Evolutionary conservation across 2,329 filamentous ascomycete species (phyloP).

Genomic region (Fusarium sarcochroum): DNA sequence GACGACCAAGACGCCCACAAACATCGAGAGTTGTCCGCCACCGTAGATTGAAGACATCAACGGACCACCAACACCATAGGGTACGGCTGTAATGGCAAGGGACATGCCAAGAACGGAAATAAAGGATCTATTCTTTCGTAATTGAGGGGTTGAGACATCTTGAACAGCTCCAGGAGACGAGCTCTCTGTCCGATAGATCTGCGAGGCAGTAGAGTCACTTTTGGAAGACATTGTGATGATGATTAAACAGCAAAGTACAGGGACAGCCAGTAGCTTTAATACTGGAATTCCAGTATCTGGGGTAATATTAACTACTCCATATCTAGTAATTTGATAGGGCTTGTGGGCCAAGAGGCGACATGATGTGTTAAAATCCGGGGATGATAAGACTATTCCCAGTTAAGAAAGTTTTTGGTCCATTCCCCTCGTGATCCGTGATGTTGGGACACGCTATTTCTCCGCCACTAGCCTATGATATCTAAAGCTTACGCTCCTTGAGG

Average conservation of each 20-base stretch:
- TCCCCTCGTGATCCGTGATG: background rate
- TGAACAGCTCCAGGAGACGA: background rate
- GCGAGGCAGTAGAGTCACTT: background rate
- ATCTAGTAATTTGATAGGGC: constrained; percentile 6
- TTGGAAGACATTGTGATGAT: background rate
- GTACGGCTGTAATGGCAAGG: constrained; percentile 3
- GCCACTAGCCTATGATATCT: background rate
- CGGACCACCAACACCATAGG: background rate
- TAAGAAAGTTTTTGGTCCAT: background rate
- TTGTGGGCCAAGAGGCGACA: background rate
- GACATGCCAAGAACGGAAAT: constrained; percentile 5
- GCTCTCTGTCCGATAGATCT: background rate
- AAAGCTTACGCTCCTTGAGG: constrained; percentile 9
- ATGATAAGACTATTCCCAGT: background rate
- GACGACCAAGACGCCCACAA: constrained; percentile 1
- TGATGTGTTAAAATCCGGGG: background rate
- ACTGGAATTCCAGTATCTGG: background rate
- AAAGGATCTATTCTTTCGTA: constrained; percentile 10
- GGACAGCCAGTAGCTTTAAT: background rate
- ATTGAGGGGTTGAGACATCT: constrained; percentile 1
- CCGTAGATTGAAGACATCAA: constrained; percentile 2
- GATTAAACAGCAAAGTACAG: background rate
- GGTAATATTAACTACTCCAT: background rate
- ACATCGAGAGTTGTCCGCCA: background rate
- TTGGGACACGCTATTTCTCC: background rate